These are phyloP conservation scores for Boletellus ananas DNA, from an alignment of 768 basidiomycete species.

Conservation along the genomic window DNA sequence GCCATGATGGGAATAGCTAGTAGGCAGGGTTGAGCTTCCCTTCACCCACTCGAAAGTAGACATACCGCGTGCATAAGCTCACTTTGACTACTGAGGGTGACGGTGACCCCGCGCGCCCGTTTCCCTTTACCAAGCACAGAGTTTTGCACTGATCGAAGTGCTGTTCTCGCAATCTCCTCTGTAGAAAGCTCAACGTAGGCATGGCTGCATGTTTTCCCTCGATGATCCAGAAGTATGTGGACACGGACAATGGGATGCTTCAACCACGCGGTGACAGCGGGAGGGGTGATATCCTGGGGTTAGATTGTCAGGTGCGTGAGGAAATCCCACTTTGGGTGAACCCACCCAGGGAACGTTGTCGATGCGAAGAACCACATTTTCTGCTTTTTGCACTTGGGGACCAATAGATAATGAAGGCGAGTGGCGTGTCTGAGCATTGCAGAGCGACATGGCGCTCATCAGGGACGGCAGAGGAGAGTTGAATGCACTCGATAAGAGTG, in stretches of 20 bases:
- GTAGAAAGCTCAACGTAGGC: slow-evolving; percentile 74
- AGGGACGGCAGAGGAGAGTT: slow-evolving; percentile 28
- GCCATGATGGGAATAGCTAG: slow-evolving; percentile 79
- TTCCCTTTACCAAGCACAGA: slow-evolving; percentile 71
- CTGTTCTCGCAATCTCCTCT: slow-evolving; percentile 59
- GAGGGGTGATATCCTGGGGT: slow-evolving; percentile 76
- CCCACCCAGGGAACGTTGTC: slow-evolving; percentile 89
- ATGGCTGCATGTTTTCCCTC: slow-evolving; percentile 82
- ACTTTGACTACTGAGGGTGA: slow-evolving; percentile 75
- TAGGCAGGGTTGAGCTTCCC: slow-evolving; percentile 1
- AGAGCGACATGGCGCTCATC: slow-evolving; percentile 32
- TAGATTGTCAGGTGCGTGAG: slow-evolving; percentile 4
- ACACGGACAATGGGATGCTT: slow-evolving; percentile 61
- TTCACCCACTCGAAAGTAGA: neutral
- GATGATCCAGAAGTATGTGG: slow-evolving; percentile 74
- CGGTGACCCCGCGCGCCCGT: slow-evolving; percentile 77
- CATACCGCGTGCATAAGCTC: slow-evolving; percentile 77
- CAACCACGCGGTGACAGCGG: slow-evolving; percentile 63
- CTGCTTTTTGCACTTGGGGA: slow-evolving; percentile 20
- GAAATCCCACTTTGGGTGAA: slow-evolving; percentile 6
- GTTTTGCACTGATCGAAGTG: slow-evolving; percentile 52
- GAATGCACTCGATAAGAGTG: slow-evolving; percentile 28
- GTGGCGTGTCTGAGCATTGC: slow-evolving; percentile 20
- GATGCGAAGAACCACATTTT: slow-evolving; percentile 68
- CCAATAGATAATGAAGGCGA: slow-evolving; percentile 9